phyloP scores from a whole-genome alignment of 1,139 yeast species.

The Diutina mesorugosa region DNA sequence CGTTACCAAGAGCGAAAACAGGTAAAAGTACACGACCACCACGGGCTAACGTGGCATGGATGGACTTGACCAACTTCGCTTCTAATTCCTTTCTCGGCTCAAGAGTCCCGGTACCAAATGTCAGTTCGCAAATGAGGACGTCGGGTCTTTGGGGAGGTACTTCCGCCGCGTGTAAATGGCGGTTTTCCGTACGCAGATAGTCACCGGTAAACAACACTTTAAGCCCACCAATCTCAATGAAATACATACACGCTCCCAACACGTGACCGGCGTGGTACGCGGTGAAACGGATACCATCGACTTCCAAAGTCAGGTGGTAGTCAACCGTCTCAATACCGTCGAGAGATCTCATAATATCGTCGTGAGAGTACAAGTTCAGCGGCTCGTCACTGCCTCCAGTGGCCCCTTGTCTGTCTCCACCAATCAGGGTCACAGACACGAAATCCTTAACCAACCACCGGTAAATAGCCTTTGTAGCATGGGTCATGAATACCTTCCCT shows the following conservation, averaged over 20 bases:
- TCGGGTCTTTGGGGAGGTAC: slow-evolving; percentile 87
- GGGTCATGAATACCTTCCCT: slow-evolving; percentile 97
- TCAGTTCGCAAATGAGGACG: slow-evolving; percentile 83
- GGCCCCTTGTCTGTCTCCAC: slow-evolving; percentile 11
- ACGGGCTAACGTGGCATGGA: slow-evolving; percentile 71
- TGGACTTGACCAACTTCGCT: slow-evolving; percentile 60
- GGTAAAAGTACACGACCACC: slow-evolving; percentile 93
- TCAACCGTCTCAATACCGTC: slow-evolving; percentile 89
- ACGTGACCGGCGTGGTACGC: slow-evolving; percentile 99
- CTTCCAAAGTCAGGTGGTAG: slow-evolving; percentile 89
- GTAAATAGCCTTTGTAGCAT: slow-evolving; percentile 95
- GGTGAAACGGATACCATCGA: slow-evolving; percentile 87
- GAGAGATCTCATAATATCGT: slow-evolving; percentile 77
- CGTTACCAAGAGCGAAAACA: slow-evolving; percentile 92
- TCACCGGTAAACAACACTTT: slow-evolving; percentile 90
- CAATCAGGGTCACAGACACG: slow-evolving; percentile 74
- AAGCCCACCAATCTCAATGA: slow-evolving; percentile 87
- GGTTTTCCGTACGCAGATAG: slow-evolving; percentile 87
- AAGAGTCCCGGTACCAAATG: slow-evolving; percentile 96
- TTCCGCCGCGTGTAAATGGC: slow-evolving; percentile 93
- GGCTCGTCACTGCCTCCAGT: slow-evolving; percentile 11
- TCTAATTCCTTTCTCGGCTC: slow-evolving; percentile 86
- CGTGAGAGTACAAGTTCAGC: slow-evolving; percentile 71
- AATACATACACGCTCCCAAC: slow-evolving; percentile 95
- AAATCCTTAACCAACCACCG: slow-evolving; percentile 92